These are phyloP conservation scores for Anthracocystis panici-leucophaei DNA, from an alignment of 1,284 basidiomycete genomes.

Conservation along the genomic window DNA sequence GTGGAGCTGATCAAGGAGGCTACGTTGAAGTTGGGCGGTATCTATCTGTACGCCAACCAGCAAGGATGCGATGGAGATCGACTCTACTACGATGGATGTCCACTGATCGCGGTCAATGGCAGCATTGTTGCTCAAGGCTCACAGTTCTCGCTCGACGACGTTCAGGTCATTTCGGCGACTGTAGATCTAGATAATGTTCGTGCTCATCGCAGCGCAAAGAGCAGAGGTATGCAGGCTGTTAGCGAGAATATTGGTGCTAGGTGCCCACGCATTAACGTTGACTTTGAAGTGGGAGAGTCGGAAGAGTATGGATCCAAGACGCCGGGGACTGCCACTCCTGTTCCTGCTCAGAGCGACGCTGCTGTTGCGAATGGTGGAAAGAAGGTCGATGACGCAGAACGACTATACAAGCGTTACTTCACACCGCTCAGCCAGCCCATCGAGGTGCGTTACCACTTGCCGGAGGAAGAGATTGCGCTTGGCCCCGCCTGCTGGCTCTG, in stretches of 20 bases:
- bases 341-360: neutral
- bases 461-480: slow-evolving; percentile 98
- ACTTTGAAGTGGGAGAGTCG: slow-evolving; percentile 71
- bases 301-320: slow-evolving; percentile 58
- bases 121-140: slow-evolving; percentile 91
- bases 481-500: slow-evolving; percentile 99
- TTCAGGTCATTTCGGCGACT: slow-evolving; percentile 94
- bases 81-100: slow-evolving; percentile 96
- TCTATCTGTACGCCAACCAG: slow-evolving; percentile 98
- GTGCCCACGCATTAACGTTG: slow-evolving; percentile 74
- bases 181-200: slow-evolving; percentile 95
- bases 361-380: neutral
- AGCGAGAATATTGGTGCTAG: slow-evolving; percentile 69
- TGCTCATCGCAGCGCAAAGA: slow-evolving; percentile 80
- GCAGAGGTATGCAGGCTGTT: slow-evolving; percentile 90
- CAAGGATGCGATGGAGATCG: slow-evolving; percentile 98
- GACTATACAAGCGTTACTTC: slow-evolving; percentile 37
- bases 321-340: slow-evolving; percentile 33
- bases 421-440: slow-evolving; percentile 58
- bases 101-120: slow-evolving; percentile 95
- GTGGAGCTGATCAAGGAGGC: slow-evolving; percentile 97
- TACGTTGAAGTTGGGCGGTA: slow-evolving; percentile 93
- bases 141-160: slow-evolving; percentile 94
- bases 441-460: slow-evolving; percentile 82
- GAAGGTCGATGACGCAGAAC: slow-evolving; percentile 11